Percentiles rank a stretch among this genome's conserved stretches.
These are phyloP conservation scores for Yamadazyma insecticola DNA, from an alignment of 805 yeast species.

Conservation along the genomic window DNA sequence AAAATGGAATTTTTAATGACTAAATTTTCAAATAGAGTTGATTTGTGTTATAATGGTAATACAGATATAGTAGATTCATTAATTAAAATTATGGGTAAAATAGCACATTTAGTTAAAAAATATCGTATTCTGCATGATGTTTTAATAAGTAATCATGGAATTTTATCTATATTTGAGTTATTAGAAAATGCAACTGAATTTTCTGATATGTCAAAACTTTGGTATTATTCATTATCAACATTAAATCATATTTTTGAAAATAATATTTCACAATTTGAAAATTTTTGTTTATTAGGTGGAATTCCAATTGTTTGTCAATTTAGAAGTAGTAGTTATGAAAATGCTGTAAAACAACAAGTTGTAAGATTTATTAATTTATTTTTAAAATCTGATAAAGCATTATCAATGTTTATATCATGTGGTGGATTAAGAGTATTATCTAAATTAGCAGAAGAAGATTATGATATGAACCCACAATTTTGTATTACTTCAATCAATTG, in stretches of 20 bases:
- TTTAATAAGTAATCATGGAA: slow-evolving; percentile 39
- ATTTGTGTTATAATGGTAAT: slow-evolving; percentile 22
- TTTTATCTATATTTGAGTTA: slow-evolving; percentile 34
- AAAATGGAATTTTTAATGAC: slow-evolving; percentile 34
- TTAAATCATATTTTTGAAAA: slow-evolving; percentile 30
- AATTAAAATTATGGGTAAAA: slow-evolving; percentile 32
- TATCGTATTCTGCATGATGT: slow-evolving; percentile 36
- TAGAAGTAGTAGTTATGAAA: slow-evolving; percentile 23
- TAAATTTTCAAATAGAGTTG: slow-evolving; percentile 29
- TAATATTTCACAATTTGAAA: slow-evolving; percentile 31
- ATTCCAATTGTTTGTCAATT: slow-evolving; percentile 39
- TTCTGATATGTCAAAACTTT: slow-evolving; percentile 27
- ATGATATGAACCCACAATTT: slow-evolving; percentile 32
- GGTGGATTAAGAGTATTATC: slow-evolving; percentile 44
- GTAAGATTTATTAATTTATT: slow-evolving; percentile 30
- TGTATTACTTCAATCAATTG: slow-evolving; percentile 34
- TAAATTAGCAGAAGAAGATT: slow-evolving; percentile 44
- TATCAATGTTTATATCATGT: slow-evolving; percentile 39
- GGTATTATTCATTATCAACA: slow-evolving; percentile 33
- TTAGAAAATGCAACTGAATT: slow-evolving; percentile 31
- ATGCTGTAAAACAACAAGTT: slow-evolving; percentile 32
- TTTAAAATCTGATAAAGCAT: slow-evolving; percentile 27
- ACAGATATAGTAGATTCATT: slow-evolving; percentile 27
- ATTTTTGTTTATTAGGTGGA: slow-evolving; percentile 40
- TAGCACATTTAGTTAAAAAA: slow-evolving; percentile 34